phyloP scores from a whole-genome alignment of 177 flowering plant genomes.

The Telopea speciosissima region DNA sequence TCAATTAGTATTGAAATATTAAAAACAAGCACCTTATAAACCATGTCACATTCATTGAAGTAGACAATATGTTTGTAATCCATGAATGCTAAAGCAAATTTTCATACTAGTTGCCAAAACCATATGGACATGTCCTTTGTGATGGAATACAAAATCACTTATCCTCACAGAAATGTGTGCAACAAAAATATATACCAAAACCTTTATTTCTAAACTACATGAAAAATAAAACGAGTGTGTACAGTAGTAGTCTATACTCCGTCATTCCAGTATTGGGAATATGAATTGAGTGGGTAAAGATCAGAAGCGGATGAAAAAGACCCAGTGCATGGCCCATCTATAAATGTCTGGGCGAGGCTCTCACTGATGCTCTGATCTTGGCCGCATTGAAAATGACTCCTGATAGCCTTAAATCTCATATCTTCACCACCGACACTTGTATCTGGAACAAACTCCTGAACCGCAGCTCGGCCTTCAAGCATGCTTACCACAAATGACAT shows the following conservation, averaged over 20 bases:
- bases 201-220: neutral
- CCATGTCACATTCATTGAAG: too few species aligned
- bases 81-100: too few species aligned
- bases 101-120: neutral
- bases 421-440: slow-evolving; percentile 13
- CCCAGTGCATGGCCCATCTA: slow-evolving; percentile 22
- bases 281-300: slow-evolving; percentile 22
- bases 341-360: slow-evolving; percentile 7
- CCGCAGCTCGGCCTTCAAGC: slow-evolving; percentile 21
- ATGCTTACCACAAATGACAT: slow-evolving; percentile 32
- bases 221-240: neutral
- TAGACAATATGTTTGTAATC: too few species aligned
- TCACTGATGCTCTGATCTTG: slow-evolving; percentile 3
- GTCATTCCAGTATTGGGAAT: slow-evolving; percentile 19
- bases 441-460: slow-evolving; percentile 12
- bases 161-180: neutral
- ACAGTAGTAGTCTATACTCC: slow-evolving; percentile 1
- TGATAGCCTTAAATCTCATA: slow-evolving; percentile 16
- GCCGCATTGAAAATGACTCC: slow-evolving; percentile 12
- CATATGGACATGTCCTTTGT: neutral
- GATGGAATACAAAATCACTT: neutral
- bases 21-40: too few species aligned
- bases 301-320: slow-evolving; percentile 27
- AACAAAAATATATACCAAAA: neutral
- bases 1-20: too few species aligned